Percentiles rank a stretch among this genome's conserved stretches.
phyloP scores from a whole-genome alignment of 2,329 filamentous ascomycete genomes.

The Nothopassalora personata region DNA sequence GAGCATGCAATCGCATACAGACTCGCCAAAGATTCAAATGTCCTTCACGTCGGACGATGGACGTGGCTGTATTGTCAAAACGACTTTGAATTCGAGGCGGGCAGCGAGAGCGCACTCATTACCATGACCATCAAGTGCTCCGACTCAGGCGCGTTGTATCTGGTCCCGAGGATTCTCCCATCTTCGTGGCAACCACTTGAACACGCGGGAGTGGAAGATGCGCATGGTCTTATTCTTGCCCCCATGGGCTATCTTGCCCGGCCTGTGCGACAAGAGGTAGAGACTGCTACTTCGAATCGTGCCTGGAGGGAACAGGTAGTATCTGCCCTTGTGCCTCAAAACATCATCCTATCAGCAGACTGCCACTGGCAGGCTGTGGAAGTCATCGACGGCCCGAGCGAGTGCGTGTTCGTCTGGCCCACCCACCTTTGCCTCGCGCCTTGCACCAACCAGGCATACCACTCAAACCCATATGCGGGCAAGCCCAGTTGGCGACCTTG shows the following conservation, averaged over 20 bases:
- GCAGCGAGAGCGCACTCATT: conserved; percentile 7
- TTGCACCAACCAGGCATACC: background rate
- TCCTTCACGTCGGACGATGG: conserved; percentile 18
- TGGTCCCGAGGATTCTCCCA: conserved; percentile 11
- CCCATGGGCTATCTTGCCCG: conserved; percentile 13
- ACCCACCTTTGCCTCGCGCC: conserved; percentile 18
- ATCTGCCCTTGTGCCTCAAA: conserved; percentile 7
- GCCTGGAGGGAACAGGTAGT: conserved; percentile 11
- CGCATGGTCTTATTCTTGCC: conserved; percentile 8
- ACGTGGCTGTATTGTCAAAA: conserved; percentile 14
- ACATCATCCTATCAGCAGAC: conserved; percentile 13
- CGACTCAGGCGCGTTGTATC: conserved; percentile 10
- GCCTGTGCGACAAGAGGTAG: background rate
- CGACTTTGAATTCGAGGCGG: background rate
- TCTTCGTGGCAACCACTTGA: conserved; percentile 6
- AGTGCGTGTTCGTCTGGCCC: conserved; percentile 22
- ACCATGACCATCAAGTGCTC: conserved; percentile 13
- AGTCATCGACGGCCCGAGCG: conserved; percentile 1
- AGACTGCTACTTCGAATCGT: conserved; percentile 1
- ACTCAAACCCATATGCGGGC: background rate
- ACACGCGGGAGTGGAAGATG: background rate
- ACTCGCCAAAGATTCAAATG: conserved; percentile 9
- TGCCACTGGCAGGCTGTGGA: conserved; percentile 12
- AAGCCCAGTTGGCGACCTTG: conserved; percentile 20
- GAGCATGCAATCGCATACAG: conserved; percentile 16